Evolutionary conservation across 2,329 filamentous ascomycete genomes (phyloP).

Genomic region (Xylaria sp.): DNA sequence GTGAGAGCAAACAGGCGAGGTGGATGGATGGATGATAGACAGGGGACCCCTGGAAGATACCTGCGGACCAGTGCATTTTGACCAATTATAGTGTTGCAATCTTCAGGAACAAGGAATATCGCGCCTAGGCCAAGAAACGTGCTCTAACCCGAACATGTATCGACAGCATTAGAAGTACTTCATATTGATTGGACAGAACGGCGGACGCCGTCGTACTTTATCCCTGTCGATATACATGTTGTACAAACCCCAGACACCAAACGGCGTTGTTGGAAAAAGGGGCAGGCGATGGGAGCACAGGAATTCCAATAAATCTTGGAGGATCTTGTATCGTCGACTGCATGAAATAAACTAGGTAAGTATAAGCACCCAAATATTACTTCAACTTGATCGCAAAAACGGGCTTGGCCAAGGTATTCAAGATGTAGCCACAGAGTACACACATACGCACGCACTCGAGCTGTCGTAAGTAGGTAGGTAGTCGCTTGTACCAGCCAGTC

Average conservation of each 20-base stretch:
- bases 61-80: constrained; percentile 7
- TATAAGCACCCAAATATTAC: constrained; percentile 9
- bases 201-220: constrained; percentile 13
- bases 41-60: constrained; percentile 27
- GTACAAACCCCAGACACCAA: constrained; percentile 20
- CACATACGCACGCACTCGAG: neutral
- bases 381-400: neutral
- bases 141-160: constrained; percentile 27
- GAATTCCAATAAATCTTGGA: constrained; percentile 5
- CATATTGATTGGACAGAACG: neutral
- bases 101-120: constrained; percentile 30
- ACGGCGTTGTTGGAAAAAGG: constrained; percentile 24
- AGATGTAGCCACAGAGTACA: neutral
- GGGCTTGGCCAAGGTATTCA: neutral
- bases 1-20: constrained; percentile 24
- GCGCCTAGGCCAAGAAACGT: constrained; percentile 26
- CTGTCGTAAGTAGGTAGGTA: neutral
- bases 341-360: constrained; percentile 1
- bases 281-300: constrained; percentile 16
- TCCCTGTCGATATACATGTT: constrained; percentile 27
- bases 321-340: constrained; percentile 5
- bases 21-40: constrained; percentile 25
- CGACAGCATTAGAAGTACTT: constrained; percentile 18
- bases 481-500: neutral
- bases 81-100: constrained; percentile 24